Evolutionary conservation across 257 asterid species (phyloP), one percentile per base, ranked within the genome.

Genomic region (Solanum pennellii): DNA sequence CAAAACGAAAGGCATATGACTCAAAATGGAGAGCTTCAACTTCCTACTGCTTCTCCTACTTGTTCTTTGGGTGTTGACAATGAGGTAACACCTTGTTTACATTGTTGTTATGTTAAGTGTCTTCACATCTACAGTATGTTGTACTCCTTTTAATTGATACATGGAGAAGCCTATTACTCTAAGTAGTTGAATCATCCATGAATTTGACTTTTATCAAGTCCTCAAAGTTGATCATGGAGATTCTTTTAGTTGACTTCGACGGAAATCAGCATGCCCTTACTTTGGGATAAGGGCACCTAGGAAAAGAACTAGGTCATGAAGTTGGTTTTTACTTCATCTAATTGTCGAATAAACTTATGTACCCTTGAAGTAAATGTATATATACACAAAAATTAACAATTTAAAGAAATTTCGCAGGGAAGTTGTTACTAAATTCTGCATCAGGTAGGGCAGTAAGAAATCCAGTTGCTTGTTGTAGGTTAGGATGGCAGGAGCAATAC

Each of bases 391-490:
- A 14, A 31, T 31, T 12, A 31, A 68, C 83, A 35, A 56, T 86
- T 68, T 86, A 27, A 77, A 82, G 66, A 68, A 86, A 49, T 42
- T 87, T 75, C 87, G 56, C 86, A 93, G 98, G 96, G 94, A 82
- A 94, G 90, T 90, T 95, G 94, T 47, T 90, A 85, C 90, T 97
- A 94, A 88, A 94, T 90, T 88, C 95, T 16, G 98, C 94, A 90
- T 82, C 97, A 12, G 94, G 97, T 87, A 94, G 98, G 91, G 97
- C 92, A 87, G 89, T 95, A 86, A 92, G 98, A 92, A 98, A 94
- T 90, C 90, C 98, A 88, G 98, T 98, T 86, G 87, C 98, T 83
- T 98, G 98, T 88, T 98, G 98, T 37, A 95, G 94, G 98, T 98
- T 94, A 91, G 98, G 97, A 49, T 96, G 99, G 99, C 96, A 92